Conservation (phyloP, 495 filamentous ascomycete genomes). For the Polyplosphaeria fusca region DNA sequence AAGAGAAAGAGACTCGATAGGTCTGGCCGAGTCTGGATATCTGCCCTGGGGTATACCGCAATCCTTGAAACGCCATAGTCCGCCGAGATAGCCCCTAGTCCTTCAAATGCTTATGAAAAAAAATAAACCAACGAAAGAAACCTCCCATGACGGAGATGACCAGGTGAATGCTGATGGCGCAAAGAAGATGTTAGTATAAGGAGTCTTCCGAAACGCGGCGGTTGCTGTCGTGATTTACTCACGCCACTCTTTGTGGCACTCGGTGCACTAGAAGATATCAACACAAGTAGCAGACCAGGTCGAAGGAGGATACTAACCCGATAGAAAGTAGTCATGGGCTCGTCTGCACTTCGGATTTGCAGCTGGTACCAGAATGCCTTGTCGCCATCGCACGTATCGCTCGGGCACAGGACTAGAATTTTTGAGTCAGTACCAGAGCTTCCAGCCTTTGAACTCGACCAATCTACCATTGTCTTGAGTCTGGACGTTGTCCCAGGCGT, state of each 20-base stretch:
- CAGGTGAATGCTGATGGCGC: too few relatives aligned
- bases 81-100: too few relatives aligned
- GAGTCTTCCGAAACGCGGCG: too few relatives aligned
- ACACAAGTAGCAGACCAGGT: background rate
- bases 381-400: slow-evolving; percentile 67
- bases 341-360: slow-evolving; percentile 96
- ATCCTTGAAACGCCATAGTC: too few relatives aligned
- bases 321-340: slow-evolving; percentile 96
- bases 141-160: too few relatives aligned
- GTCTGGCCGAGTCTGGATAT: too few relatives aligned
- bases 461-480: slow-evolving; percentile 59
- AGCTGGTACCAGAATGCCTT: slow-evolving; percentile 92
- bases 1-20: too few relatives aligned
- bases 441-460: slow-evolving; percentile 6
- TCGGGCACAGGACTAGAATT: slow-evolving; percentile 68
- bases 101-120: too few relatives aligned
- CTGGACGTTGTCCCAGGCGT: slow-evolving; percentile 86
- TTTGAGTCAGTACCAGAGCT: slow-evolving; percentile 5
- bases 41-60: too few relatives aligned
- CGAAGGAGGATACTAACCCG: slow-evolving; percentile 46
- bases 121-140: too few relatives aligned
- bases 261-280: slow-evolving; percentile 16
- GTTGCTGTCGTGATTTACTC: slow-evolving; percentile 8
- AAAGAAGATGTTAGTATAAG: too few relatives aligned
- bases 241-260: slow-evolving; percentile 26